Conservation (phyloP, 208 protist genomes). For the Novymonas esmeraldas region DNA sequence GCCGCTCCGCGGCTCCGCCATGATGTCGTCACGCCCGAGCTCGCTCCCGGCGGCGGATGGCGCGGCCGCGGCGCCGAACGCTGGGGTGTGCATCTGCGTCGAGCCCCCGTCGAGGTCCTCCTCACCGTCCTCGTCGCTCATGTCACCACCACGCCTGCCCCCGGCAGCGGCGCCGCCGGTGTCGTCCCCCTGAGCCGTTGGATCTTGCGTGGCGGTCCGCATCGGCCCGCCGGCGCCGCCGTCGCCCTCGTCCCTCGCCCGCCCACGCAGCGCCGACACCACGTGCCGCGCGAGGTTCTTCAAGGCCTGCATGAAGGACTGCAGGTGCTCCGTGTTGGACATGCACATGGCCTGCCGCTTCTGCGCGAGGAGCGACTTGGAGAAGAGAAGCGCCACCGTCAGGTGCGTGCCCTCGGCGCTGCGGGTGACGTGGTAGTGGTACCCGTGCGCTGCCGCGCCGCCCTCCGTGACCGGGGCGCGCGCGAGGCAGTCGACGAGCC, state of each 20-base stretch:
- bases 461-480: constrained; percentile 1
- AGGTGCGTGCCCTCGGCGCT: constrained; percentile 42
- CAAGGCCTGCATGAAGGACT: constrained; percentile 62
- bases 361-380: constrained; percentile 45
- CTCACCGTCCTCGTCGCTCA: constrained; percentile 27
- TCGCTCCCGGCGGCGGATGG: constrained; percentile 30
- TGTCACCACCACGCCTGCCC: constrained; percentile 6
- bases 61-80: constrained; percentile 9
- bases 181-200: constrained; percentile 21
- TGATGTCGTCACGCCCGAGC: constrained; percentile 10
- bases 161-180: constrained; percentile 19
- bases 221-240: constrained; percentile 22
- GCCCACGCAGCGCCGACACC: constrained; percentile 54
- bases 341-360: constrained; percentile 74
- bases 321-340: constrained; percentile 70
- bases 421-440: constrained; percentile 72
- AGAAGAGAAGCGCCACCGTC: constrained; percentile 84
- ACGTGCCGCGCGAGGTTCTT: constrained; percentile 57
- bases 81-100: constrained; percentile 26
- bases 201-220: constrained; percentile 30
- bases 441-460: constrained; percentile 23
- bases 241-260: constrained; percentile 37
- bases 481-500: constrained; percentile 77
- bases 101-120: constrained; percentile 32
- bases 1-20: constrained; percentile 21